phyloP scores from a whole-genome alignment of 2,329 filamentous ascomycete species.

The Aspergillus sp. region DNA sequence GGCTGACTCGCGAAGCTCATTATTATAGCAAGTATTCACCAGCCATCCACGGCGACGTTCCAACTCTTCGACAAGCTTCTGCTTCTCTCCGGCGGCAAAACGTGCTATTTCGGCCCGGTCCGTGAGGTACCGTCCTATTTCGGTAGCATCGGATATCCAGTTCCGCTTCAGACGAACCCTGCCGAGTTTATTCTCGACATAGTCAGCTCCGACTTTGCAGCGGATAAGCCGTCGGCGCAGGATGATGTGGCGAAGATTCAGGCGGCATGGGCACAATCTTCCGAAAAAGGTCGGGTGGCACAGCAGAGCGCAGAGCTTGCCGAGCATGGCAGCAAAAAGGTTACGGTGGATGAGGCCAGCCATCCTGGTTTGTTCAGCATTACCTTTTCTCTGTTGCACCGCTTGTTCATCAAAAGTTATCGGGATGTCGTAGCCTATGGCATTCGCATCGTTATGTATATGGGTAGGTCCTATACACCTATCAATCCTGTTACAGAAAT shows the following conservation, averaged over 20 bases:
- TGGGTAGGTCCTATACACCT: slow-evolving; percentile 47
- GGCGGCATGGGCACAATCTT: slow-evolving; percentile 59
- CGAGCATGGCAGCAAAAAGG: slow-evolving; percentile 33
- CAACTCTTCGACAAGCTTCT: slow-evolving; percentile 79
- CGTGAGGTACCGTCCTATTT: slow-evolving; percentile 66
- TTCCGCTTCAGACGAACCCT: slow-evolving; percentile 75
- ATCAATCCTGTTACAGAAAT: background rate
- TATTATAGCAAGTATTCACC: slow-evolving; percentile 82
- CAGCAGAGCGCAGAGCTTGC: slow-evolving; percentile 14
- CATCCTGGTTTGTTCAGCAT: slow-evolving; percentile 56
- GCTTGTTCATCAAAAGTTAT: slow-evolving; percentile 81
- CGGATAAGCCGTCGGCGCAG: slow-evolving; percentile 51
- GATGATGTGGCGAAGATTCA: slow-evolving; percentile 60
- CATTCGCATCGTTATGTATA: slow-evolving; percentile 82
- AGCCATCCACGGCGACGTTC: slow-evolving; percentile 80
- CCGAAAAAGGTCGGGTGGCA: slow-evolving; percentile 37
- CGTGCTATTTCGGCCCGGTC: slow-evolving; percentile 74
- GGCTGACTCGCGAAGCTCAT: slow-evolving; percentile 57
- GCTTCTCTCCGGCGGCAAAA: slow-evolving; percentile 71
- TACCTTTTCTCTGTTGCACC: slow-evolving; percentile 70
- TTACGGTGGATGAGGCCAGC: slow-evolving; percentile 25
- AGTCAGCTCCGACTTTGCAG: slow-evolving; percentile 75
- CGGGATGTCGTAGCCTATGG: slow-evolving; percentile 84
- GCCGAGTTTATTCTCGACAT: slow-evolving; percentile 80
- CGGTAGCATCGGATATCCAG: slow-evolving; percentile 59